Percentiles rank a stretch among this genome's conserved stretches.
Evolutionary conservation across 1,284 basidiomycete species (phyloP).

Genomic region (Heterobasidion annosum): DNA sequence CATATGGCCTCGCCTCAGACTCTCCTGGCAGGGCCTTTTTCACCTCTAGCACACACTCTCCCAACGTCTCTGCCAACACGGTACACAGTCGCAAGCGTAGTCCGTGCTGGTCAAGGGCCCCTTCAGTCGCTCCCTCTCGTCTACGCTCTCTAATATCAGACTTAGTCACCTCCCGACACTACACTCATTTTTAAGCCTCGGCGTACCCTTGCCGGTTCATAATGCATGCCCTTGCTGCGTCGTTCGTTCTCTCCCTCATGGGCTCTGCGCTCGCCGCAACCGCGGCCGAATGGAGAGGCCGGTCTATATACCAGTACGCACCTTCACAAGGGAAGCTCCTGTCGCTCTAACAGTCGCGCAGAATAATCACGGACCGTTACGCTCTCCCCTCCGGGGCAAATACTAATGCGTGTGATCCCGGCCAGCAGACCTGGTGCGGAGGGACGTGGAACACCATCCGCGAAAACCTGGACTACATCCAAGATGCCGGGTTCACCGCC

Average conservation of each 20-base stretch:
- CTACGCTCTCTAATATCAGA: neutral
- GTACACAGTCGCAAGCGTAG: neutral
- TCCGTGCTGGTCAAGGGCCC: neutral
- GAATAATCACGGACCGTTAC: slow-evolving; percentile 72
- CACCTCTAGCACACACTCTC: neutral
- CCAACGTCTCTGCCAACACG: neutral
- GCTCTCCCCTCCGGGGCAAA: slow-evolving; percentile 49
- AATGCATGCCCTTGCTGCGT: neutral
- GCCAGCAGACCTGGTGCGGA: slow-evolving; percentile 58
- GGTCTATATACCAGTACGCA: slow-evolving; percentile 32
- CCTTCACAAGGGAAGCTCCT: slow-evolving; percentile 10
- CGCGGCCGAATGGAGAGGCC: slow-evolving; percentile 29
- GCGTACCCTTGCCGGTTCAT: neutral
- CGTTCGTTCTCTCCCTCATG: slow-evolving; percentile 10
- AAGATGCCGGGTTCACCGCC: slow-evolving; percentile 70
- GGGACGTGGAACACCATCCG: slow-evolving; percentile 72
- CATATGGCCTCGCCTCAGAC: neutral
- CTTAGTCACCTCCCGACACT: neutral
- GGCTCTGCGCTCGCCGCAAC: slow-evolving; percentile 22
- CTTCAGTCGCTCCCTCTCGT: neutral
- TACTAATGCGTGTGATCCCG: slow-evolving; percentile 45
- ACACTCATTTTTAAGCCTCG: neutral
- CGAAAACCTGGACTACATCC: slow-evolving; percentile 71
- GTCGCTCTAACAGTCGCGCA: slow-evolving; percentile 13
- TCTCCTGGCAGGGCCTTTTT: neutral